Percentiles rank a stretch among this genome's conserved stretches.
Evolutionary conservation across 257 asterid genomes (phyloP).

Genomic region (Solanum stenotomum): DNA sequence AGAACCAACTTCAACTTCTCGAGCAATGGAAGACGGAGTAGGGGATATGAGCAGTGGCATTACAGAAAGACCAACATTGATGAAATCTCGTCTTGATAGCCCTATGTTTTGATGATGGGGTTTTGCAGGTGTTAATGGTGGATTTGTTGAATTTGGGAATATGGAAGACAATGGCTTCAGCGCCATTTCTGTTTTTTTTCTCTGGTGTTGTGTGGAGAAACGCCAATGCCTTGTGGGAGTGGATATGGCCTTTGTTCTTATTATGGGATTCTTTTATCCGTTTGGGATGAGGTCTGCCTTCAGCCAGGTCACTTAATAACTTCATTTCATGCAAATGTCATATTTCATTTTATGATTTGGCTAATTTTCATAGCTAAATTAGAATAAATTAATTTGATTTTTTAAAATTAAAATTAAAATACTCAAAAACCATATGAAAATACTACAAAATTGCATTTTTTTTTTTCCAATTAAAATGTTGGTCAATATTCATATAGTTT

Average conservation of each 20-base stretch:
- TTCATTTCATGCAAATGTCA: not conserved
- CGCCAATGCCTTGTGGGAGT: not conserved
- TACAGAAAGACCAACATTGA: slow-evolving; percentile 46
- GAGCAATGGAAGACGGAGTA: slow-evolving; percentile 44
- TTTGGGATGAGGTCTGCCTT: slow-evolving; percentile 19
- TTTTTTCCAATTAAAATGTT: not conserved
- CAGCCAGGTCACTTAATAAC: not conserved
- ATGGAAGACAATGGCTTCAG: slow-evolving; percentile 22
- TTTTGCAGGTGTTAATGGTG: slow-evolving; percentile 16
- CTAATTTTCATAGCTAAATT: too few species aligned
- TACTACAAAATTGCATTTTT: not conserved
- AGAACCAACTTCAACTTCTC: slow-evolving; percentile 81
- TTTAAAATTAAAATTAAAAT: not conserved
- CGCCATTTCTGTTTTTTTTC: slow-evolving; percentile 26
- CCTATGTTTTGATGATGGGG: slow-evolving; percentile 5
- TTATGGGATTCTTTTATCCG: slow-evolving; percentile 10
- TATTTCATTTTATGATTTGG: too few species aligned
- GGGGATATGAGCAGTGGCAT: slow-evolving; percentile 33
- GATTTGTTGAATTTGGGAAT: slow-evolving; percentile 20
- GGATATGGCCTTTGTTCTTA: not conserved
- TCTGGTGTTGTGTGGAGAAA: not conserved
- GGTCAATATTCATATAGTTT: not conserved
- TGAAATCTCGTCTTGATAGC: slow-evolving; percentile 47
- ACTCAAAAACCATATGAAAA: not conserved
- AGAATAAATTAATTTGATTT: too few species aligned